A percentile compares a stretch with the other conserved stretches of the same genome.
Conservation (phyloP, 2,329 filamentous ascomycete species). For the Ceratocystis destructans region DNA sequence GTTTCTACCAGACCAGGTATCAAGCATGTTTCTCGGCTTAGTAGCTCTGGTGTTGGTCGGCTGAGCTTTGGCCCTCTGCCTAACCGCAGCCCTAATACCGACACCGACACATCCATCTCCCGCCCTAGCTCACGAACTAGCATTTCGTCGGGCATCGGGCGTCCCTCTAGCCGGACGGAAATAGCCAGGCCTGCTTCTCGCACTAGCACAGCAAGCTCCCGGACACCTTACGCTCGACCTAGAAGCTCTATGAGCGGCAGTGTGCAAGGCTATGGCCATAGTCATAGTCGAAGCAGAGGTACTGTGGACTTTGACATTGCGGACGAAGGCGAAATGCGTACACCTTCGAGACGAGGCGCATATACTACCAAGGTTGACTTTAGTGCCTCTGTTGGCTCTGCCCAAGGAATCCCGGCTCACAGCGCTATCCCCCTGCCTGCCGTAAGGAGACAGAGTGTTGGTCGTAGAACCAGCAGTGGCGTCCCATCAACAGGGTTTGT, state of each 20-base stretch:
- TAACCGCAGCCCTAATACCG: constrained; percentile 37
- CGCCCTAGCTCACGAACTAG: constrained; percentile 64
- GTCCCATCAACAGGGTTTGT: constrained; percentile 19
- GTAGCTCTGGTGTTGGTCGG: constrained; percentile 47
- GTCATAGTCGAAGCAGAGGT: constrained; percentile 35
- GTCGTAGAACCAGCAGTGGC: constrained; percentile 32
- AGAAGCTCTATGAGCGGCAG: constrained; percentile 58
- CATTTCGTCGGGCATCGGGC: constrained; percentile 36
- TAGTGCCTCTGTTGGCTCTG: constrained; percentile 19
- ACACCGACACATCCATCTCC: constrained; percentile 33
- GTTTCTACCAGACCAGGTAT: constrained; percentile 26
- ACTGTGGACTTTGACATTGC: constrained; percentile 36
- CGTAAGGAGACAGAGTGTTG: constrained; percentile 16
- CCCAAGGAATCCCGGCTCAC: constrained; percentile 29
- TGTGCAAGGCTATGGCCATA: constrained; percentile 36
- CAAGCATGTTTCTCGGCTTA: constrained; percentile 43
- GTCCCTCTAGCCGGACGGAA: constrained; percentile 41
- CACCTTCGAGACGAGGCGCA: constrained; percentile 42
- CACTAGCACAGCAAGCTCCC: constrained; percentile 41
- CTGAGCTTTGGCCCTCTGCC: constrained; percentile 50
- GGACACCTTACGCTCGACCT: constrained; percentile 51
- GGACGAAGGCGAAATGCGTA: constrained; percentile 32
- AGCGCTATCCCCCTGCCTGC: constrained; percentile 37
- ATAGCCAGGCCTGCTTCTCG: constrained; percentile 51
- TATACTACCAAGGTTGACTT: constrained; percentile 36